Evolutionary conservation across 2,329 filamentous ascomycete species (phyloP).

Genomic region (Ophiostoma piceae): DNA sequence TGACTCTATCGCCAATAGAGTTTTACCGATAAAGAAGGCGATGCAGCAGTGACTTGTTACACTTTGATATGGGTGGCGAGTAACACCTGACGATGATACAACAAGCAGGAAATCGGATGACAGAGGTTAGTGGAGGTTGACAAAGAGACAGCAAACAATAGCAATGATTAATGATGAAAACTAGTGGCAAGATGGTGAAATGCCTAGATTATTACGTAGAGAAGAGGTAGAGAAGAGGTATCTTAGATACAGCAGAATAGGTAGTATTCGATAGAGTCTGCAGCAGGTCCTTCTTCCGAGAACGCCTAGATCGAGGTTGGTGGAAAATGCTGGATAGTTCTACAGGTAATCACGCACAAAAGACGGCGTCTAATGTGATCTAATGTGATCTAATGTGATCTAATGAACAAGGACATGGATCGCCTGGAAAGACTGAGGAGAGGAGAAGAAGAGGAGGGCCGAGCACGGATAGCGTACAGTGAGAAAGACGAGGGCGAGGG

Average conservation of each 20-base stretch:
- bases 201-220: neutral
- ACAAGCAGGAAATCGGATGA: neutral
- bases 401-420: too few species aligned
- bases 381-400: too few species aligned
- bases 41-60: neutral
- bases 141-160: neutral
- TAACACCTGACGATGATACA: neutral
- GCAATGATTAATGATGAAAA: neutral
- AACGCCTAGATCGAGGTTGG: neutral
- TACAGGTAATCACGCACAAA: neutral
- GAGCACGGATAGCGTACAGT: neutral
- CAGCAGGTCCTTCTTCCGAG: neutral
- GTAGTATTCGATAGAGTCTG: neutral
- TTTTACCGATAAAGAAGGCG: neutral
- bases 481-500: neutral
- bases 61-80: neutral
- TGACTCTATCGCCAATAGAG: neutral
- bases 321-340: neutral
- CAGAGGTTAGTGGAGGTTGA: too few species aligned
- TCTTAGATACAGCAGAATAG: neutral
- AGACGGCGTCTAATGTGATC: neutral
- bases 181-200: neutral
- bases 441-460: neutral
- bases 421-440: neutral
- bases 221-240: neutral